These are phyloP conservation scores for Dendryphion nanum DNA, from an alignment of 2,329 filamentous ascomycete species.

Conservation along the genomic window DNA sequence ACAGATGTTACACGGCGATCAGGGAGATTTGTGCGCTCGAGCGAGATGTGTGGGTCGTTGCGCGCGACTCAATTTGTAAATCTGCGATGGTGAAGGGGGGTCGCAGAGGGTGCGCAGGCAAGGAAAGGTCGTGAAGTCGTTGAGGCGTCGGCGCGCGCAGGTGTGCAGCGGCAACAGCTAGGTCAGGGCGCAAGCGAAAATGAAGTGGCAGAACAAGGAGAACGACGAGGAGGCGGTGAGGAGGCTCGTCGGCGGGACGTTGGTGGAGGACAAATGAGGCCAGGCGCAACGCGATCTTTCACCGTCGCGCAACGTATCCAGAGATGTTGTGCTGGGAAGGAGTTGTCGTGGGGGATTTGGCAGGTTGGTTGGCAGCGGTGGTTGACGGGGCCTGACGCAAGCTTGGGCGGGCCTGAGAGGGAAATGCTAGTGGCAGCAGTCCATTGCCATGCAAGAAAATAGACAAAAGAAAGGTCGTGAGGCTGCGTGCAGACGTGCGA, in stretches of 20 bases:
- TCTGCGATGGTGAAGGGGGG: constrained; percentile 8
- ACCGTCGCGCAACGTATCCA: no score
- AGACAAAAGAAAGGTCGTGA: constrained; percentile 1
- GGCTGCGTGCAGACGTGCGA: no score
- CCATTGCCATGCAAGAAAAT: no score
- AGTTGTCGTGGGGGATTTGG: constrained; percentile 1
- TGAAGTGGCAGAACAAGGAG: not conserved
- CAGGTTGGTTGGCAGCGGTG: not conserved
- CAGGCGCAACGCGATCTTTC: no score
- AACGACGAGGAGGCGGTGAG: not conserved
- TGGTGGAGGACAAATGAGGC: not conserved
- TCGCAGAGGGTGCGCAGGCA: constrained; percentile 17
- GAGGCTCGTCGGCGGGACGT: not conserved
- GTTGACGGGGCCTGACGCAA: not conserved
- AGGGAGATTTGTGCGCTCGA: constrained; percentile 16
- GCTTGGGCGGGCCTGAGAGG: not conserved
- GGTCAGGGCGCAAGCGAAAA: not conserved
- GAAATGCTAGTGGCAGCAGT: not conserved
- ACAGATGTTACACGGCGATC: constrained; percentile 32
- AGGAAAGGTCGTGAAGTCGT: constrained; percentile 17
- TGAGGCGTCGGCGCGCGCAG: constrained; percentile 2
- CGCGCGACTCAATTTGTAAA: constrained; percentile 15
- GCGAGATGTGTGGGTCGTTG: constrained; percentile 17
- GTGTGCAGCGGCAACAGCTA: no score
- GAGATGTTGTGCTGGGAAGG: not conserved